Percentiles rank a stretch among this genome's conserved stretches.
Conservation (phyloP, 371 early-diverging fungal species). For the Mortierella sp. region DNA sequence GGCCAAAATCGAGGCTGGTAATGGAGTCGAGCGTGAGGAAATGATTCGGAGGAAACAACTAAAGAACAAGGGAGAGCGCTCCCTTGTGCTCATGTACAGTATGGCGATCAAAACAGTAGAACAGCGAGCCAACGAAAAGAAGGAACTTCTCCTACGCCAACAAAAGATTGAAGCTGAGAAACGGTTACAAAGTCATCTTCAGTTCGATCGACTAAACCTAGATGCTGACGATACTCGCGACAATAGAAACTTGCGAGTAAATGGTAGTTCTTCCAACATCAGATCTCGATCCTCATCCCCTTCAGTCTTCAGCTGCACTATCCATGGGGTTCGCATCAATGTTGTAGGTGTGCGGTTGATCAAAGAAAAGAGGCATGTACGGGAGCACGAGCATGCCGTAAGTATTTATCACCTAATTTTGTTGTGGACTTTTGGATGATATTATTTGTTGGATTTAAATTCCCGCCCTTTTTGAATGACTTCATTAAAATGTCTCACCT, state of each 20-base stretch:
- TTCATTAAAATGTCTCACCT: too few relatives aligned
- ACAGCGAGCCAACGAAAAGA: conserved; percentile 45
- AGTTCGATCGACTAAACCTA: too few relatives aligned
- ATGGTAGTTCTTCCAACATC: neutral
- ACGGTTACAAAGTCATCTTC: neutral
- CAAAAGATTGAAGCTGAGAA: neutral
- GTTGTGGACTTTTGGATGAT: neutral
- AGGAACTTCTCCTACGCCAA: conserved; percentile 11
- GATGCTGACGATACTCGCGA: conserved; percentile 2
- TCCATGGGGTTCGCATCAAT: conserved; percentile 47
- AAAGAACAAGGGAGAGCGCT: conserved; percentile 47
- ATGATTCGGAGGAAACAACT: conserved; percentile 40
- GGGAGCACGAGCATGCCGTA: conserved; percentile 54
- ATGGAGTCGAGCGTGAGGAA: conserved; percentile 52
- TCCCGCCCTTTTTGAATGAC: neutral
- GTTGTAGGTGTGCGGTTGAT: conserved; percentile 40
- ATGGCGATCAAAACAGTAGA: conserved; percentile 56
- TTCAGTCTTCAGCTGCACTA: conserved; percentile 2
- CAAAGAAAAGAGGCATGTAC: conserved; percentile 40
- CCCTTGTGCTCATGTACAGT: conserved; percentile 45
- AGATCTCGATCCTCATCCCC: neutral
- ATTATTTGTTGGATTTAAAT: neutral
- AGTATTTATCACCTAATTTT: neutral
- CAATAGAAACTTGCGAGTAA: neutral
- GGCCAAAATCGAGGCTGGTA: conserved; percentile 53